phyloP scores from a whole-genome alignment of 257 asterid species.

The Nicotiana otophora region DNA sequence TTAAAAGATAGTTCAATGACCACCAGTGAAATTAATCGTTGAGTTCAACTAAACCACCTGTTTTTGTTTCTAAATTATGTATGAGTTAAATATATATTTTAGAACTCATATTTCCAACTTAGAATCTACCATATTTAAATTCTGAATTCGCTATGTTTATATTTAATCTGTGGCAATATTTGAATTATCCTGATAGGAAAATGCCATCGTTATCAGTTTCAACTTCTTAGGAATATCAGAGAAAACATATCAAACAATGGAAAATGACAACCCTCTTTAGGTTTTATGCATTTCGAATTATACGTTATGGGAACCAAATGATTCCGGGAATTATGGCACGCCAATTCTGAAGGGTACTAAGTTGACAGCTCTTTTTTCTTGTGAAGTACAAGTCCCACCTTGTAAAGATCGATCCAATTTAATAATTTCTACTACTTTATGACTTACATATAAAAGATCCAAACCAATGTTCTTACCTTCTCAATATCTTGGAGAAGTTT shows the following conservation, averaged over 20 bases:
- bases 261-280: neutral
- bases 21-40: too few species aligned
- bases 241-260: neutral
- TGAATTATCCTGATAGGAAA: neutral
- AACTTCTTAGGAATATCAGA: neutral
- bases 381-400: slow-evolving; percentile 6
- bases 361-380: slow-evolving; percentile 11
- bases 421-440: neutral
- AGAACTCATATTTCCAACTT: neutral
- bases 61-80: neutral
- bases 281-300: slow-evolving; percentile 9
- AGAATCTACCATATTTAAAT: neutral
- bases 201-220: neutral
- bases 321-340: neutral
- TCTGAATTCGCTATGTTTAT: neutral
- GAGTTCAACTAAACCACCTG: neutral
- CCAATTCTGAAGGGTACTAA: neutral
- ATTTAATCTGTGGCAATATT: neutral
- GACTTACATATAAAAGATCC: neutral
- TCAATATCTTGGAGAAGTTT: neutral
- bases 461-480: neutral
- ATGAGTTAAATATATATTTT: neutral
- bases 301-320: neutral
- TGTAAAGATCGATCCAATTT: neutral
- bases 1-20: too few species aligned